These are phyloP conservation scores for Hypomontagnella submonticulosa DNA, from an alignment of 495 filamentous ascomycete species.

Conservation along the genomic window DNA sequence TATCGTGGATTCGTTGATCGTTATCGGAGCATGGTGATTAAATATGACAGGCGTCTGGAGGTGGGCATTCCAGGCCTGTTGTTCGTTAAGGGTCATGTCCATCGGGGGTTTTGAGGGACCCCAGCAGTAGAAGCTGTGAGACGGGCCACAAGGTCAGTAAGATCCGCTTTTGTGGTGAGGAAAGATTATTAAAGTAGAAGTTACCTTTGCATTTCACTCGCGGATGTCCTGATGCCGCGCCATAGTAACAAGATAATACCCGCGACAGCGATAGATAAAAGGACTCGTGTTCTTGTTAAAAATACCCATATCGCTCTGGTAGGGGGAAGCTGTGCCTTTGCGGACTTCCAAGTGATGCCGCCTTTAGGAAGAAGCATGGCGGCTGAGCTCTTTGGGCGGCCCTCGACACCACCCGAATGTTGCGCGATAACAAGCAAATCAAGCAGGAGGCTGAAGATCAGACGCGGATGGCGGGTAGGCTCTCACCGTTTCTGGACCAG, in stretches of 20 bases:
- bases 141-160: constrained; percentile 36
- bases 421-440: constrained; percentile 31
- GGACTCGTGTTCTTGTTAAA: constrained; percentile 80
- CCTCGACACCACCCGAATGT: constrained; percentile 50
- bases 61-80: constrained; percentile 87
- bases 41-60: constrained; percentile 92
- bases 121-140: constrained; percentile 91
- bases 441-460: not conserved
- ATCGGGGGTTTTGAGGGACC: constrained; percentile 92
- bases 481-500: constrained; percentile 22
- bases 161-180: constrained; percentile 22
- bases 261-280: constrained; percentile 76
- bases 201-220: constrained; percentile 92
- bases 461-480: constrained; percentile 23
- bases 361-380: constrained; percentile 81
- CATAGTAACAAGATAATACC: constrained; percentile 86
- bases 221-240: constrained; percentile 83
- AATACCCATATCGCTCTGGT: constrained; percentile 81
- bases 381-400: constrained; percentile 48
- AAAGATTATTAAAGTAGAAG: constrained; percentile 14
- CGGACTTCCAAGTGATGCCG: constrained; percentile 92
- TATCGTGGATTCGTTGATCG: constrained; percentile 85
- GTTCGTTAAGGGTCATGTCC: constrained; percentile 91
- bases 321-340: constrained; percentile 82
- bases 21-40: constrained; percentile 90